Evolutionary conservation across 495 filamentous ascomycete species (phyloP).

Genomic region (Penicillium coffeae): DNA sequence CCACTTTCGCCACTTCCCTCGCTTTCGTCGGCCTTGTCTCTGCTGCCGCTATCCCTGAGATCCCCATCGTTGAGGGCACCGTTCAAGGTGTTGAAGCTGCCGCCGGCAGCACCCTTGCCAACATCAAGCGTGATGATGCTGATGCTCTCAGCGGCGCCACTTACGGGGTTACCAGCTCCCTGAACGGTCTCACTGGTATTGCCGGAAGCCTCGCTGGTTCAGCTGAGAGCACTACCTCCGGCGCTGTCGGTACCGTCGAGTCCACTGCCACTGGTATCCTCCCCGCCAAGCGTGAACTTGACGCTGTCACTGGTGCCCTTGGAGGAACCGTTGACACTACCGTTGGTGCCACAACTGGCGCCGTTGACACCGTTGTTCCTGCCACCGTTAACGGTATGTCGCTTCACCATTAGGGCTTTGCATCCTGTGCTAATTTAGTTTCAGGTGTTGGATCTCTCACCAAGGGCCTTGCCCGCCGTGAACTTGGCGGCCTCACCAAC

Average conservation of each 20-base stretch:
- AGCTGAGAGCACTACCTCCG: slow-evolving; percentile 12
- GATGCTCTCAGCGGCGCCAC: background rate
- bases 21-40: slow-evolving; percentile 17
- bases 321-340: slow-evolving; percentile 17
- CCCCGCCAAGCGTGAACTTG: slow-evolving; percentile 8
- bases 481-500: slow-evolving; percentile 12
- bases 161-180: slow-evolving; percentile 7
- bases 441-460: background rate
- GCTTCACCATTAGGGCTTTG: background rate
- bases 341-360: slow-evolving; percentile 11
- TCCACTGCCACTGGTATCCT: slow-evolving; percentile 1
- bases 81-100: background rate
- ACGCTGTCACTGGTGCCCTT: background rate
- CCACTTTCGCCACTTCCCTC: slow-evolving; percentile 33
- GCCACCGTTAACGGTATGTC: slow-evolving; percentile 4
- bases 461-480: slow-evolving; percentile 3
- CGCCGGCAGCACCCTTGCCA: background rate
- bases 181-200: slow-evolving; percentile 16
- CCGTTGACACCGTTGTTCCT: slow-evolving; percentile 10
- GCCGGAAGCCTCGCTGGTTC: slow-evolving; percentile 17
- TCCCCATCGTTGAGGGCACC: slow-evolving; percentile 2
- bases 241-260: slow-evolving; percentile 14
- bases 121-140: slow-evolving; percentile 1
- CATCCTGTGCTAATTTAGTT: background rate
- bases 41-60: slow-evolving; percentile 12